Evolutionary conservation across 371 early-diverging fungal species (phyloP), one percentile per base, ranked within the genome.

Genomic region (Chytridium lagenaria): DNA sequence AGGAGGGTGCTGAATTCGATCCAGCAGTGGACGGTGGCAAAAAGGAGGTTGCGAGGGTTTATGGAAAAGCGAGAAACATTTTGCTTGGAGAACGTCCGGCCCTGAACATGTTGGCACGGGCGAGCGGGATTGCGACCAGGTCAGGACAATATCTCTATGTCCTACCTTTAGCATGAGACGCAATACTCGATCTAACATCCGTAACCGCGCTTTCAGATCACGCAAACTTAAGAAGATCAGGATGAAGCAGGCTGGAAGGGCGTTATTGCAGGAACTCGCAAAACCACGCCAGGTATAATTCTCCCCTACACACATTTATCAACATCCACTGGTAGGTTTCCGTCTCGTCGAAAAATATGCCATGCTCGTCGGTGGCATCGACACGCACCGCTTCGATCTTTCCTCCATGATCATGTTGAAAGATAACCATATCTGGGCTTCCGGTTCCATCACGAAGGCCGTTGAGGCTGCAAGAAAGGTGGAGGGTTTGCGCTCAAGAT

Each of bases 321-420:
- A 12, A 22, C 15, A 10, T 15, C 26, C 26, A 59, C 59, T 59
- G n/a, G n/a, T 37, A 91, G 93, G 97, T 0, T 98, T 98, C 89
- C 90, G 98, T 59, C 78, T 97, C 49, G 94, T 98, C 5, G 99
- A 98, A 80, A 98, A 98, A 80, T 98, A 98, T 77, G 98, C 95
- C 44, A 95, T 96, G 88, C 84, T 95, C 39, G 97, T 98, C 16
- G 99, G 99, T 57, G 98, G 98, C 63, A 89, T 93, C 52, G 98
- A 97, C 81, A 94, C 95, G 0, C 99, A 98, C 80, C 95, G 99
- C 65, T 91, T 94, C 91, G 97, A 97, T 81, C 87, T 98, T 51
- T 95, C 96, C 1, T 89, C 93, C 36, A 96, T 98, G 97, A 93
- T 98, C 69, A 98, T 98, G 99, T 90, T 98, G 66, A 98, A 98